Base-by-base conservation (phyloP, 1,284 basidiomycete species). In the Malassezia restricta region DNA sequence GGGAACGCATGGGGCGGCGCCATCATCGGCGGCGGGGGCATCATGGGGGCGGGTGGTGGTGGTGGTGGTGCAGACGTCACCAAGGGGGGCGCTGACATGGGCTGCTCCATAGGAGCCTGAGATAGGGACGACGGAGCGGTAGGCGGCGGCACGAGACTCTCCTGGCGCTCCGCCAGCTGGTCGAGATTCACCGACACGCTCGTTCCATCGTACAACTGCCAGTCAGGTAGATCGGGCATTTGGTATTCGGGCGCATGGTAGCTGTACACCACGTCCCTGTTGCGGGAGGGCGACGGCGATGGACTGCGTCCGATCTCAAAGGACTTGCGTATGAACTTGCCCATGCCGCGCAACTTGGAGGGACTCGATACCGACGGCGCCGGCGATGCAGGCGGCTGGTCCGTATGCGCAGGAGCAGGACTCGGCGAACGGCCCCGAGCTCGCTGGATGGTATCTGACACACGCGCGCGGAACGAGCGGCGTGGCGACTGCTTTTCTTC, bases 201-300 rank as follows among this genome's bases (percentile, higher is more conserved):
- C 29, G 38, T 45, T 2, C 53, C 53, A 27, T 55, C 53, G 41
- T 55, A 55, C 6, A 55, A 40, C 43, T 48, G 48, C 47, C 47
- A 55, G 48, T 50, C 47, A 31, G 53, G 48, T 20, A 55, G 40
- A 29, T 43, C 48, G 6, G 53, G 47, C 41, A 50, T 32, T 33
- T 55, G 31, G 24, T 46, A 55, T 38, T 40, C 35, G 6, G 52
- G 39, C 14, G 47, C 48, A n/a, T 20, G 45, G 14, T 38, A 17
- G 33, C 40, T 46, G 35, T 54, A 46, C 40, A 35, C 40, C 6
- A 49, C 52, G 20, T 41, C 42, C 32, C 39, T 44, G 33, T 32
- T 40, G 17, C 48, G 47, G 9, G 39, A 15, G 15, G 52, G 52
- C 1, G 27, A 20, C 3, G 52, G 46, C 31, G 47, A 49, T 6